Evolutionary conservation across 164 flowering plant genomes (phyloP).

Genomic region (grape (Vitis vinifera)): ASM3070453v1 NC_081815.1:853001-853500

Average conservation of each 20-base stretch:
- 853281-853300: too few relatives aligned
- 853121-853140: conserved; percentile 83
- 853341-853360: too few relatives aligned
- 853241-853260: not conserved
- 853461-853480: too few relatives aligned
- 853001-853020: conserved; percentile 56
- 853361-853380: too few relatives aligned
- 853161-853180: conserved; percentile 74
- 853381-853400: too few relatives aligned
- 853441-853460: too few relatives aligned
- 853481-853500: too few relatives aligned
- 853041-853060: not conserved
- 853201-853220: conserved; percentile 57
- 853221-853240: conserved; percentile 30
- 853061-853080: not conserved
- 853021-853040: not conserved
- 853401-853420: too few relatives aligned
- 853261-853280: not conserved
- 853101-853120: conserved; percentile 79
- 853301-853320: too few relatives aligned
- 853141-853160: conserved; percentile 70
- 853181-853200: conserved; percentile 78
- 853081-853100: conserved; percentile 29
- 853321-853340: too few relatives aligned
- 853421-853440: too few relatives aligned